Percentiles rank a stretch among this genome's conserved stretches.
phyloP scores from a whole-genome alignment of 768 basidiomycete genomes.

The Tulasnella calospora region DNA sequence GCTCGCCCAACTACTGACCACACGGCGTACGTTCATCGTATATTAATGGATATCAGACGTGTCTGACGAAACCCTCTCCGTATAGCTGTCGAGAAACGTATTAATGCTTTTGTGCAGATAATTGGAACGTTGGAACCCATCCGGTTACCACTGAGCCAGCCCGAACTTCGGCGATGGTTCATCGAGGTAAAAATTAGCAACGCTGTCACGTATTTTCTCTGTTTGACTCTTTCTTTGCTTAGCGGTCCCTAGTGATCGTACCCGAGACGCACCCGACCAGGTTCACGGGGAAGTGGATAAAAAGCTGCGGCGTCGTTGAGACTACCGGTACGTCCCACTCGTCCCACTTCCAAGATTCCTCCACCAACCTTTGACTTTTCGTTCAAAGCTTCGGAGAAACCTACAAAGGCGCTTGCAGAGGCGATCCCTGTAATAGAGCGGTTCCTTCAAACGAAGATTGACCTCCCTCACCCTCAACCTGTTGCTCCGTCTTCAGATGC shows the following conservation, averaged over 20 bases:
- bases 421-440: conserved; percentile 60
- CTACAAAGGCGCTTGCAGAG: conserved; percentile 67
- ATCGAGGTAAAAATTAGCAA: neutral
- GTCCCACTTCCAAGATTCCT: neutral
- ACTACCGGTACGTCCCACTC: conserved; percentile 49
- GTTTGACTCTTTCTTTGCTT: neutral
- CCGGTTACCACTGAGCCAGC: neutral
- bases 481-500: neutral
- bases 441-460: conserved; percentile 40
- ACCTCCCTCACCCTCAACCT: neutral
- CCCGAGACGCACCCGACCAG: conserved; percentile 17
- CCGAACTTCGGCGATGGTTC: conserved; percentile 14
- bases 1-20: conserved; percentile 66
- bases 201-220: neutral
- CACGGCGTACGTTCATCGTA: conserved; percentile 51
- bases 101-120: conserved; percentile 73
- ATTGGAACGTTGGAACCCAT: conserved; percentile 44
- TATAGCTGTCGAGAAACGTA: conserved; percentile 53
- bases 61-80: neutral
- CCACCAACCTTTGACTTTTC: neutral
- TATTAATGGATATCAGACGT: neutral
- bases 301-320: conserved; percentile 61
- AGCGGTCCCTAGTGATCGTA: conserved; percentile 27
- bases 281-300: conserved; percentile 42
- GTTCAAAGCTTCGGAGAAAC: conserved; percentile 57